phyloP scores from a whole-genome alignment of 768 basidiomycete species.

The Tylopilus subfusipes region DNA sequence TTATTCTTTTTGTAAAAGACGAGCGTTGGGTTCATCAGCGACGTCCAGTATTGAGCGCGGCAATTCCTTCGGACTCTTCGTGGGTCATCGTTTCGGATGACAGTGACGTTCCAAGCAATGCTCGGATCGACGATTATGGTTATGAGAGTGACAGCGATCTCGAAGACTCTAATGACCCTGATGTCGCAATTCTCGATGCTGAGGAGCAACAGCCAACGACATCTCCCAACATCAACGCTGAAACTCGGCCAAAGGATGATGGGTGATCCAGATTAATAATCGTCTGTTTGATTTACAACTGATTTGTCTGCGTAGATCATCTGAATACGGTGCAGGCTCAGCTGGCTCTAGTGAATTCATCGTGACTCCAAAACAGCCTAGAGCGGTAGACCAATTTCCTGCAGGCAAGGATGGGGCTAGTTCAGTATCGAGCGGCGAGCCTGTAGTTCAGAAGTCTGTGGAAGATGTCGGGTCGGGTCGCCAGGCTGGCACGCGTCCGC shows the following conservation, averaged over 20 bases:
- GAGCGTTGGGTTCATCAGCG: not conserved
- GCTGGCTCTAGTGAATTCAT: not conserved
- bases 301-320: not conserved
- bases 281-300: not conserved
- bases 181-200: no score
- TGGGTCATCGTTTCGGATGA: not conserved
- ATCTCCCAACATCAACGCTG: not conserved
- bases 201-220: no score
- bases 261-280: not conserved
- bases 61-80: slow-evolving; percentile 2
- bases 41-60: slow-evolving; percentile 12
- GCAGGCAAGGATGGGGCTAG: not conserved
- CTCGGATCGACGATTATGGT: no score
- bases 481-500: no score
- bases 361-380: not conserved
- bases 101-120: no score
- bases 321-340: not conserved
- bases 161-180: no score
- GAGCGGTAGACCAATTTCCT: not conserved
- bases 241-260: not conserved
- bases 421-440: not conserved
- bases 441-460: not conserved
- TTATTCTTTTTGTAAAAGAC: not conserved
- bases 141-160: no score
- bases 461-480: no score